Conservation (phyloP, 768 basidiomycete species). For the Clitopilus passeckerianus region DNA sequence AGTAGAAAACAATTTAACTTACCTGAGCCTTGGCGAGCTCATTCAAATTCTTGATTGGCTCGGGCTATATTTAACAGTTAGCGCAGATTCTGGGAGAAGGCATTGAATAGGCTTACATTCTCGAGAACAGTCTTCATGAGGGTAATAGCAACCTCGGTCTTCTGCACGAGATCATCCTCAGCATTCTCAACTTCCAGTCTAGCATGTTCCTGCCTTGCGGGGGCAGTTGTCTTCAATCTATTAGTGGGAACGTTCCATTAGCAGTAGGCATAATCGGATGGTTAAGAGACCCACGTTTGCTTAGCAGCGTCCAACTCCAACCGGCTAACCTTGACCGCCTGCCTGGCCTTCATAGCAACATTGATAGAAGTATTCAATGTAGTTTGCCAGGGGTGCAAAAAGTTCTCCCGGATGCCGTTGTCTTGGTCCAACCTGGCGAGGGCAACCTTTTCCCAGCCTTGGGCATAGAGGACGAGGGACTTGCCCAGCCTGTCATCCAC, state of each 20-base stretch:
- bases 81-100: constrained; percentile 1
- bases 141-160: constrained; percentile 95
- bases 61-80: constrained; percentile 53
- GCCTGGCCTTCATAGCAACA: constrained; percentile 89
- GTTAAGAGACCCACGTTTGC: constrained; percentile 55
- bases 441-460: constrained; percentile 80
- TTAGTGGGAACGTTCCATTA: neutral
- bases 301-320: constrained; percentile 91
- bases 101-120: constrained; percentile 58
- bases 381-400: constrained; percentile 82
- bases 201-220: constrained; percentile 85
- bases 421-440: constrained; percentile 80
- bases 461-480: constrained; percentile 74
- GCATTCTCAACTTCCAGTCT: constrained; percentile 90
- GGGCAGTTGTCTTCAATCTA: constrained; percentile 75
- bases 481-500: constrained; percentile 67
- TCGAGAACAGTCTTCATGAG: constrained; percentile 98
- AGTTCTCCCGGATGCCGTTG: constrained; percentile 55
- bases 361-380: constrained; percentile 80
- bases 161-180: constrained; percentile 94
- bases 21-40: constrained; percentile 90
- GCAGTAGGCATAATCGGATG: neutral
- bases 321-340: constrained; percentile 73
- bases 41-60: constrained; percentile 91
- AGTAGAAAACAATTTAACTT: neutral